Conservation (phyloP, 345 rosid species). For the Toxicodendron radicans region DNA sequence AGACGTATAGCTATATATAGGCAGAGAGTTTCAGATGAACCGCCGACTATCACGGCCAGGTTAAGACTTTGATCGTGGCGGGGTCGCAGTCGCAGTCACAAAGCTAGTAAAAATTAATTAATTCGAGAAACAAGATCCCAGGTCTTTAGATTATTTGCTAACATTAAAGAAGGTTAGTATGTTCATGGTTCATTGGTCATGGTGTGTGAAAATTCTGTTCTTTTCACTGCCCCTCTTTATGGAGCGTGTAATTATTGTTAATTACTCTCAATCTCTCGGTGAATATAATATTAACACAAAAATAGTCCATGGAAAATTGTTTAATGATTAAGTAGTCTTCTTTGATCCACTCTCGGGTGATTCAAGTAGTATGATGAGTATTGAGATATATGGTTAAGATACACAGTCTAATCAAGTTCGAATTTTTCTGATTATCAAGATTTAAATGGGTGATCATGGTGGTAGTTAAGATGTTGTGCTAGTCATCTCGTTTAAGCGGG, state of each 20-base stretch:
- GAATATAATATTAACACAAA: too few species aligned
- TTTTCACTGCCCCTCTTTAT: not conserved
- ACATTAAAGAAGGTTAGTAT: not conserved
- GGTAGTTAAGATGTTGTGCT: too few species aligned
- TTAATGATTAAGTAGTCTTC: too few species aligned
- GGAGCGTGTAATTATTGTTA: not conserved
- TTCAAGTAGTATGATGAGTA: too few species aligned
- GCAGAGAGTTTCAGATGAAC: constrained; percentile 42
- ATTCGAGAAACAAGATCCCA: constrained; percentile 32
- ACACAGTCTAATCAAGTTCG: too few species aligned
- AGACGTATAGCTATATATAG: constrained; percentile 15
- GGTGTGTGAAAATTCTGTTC: not conserved
- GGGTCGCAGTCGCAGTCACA: not conserved
- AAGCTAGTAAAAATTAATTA: not conserved
- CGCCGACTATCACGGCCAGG: constrained; percentile 61
- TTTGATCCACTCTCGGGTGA: too few species aligned
- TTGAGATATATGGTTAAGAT: too few species aligned
- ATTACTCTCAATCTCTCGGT: too few species aligned
- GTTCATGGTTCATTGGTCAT: not conserved
- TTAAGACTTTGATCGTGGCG: constrained; percentile 33
- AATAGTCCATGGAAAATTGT: too few species aligned
- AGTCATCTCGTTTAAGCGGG: too few species aligned
- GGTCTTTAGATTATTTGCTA: constrained; percentile 26
- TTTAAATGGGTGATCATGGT: too few species aligned
- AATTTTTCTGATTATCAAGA: too few species aligned